Conservation (phyloP, 176 grass and related monocot species). For the Musa acuminata region DNA sequence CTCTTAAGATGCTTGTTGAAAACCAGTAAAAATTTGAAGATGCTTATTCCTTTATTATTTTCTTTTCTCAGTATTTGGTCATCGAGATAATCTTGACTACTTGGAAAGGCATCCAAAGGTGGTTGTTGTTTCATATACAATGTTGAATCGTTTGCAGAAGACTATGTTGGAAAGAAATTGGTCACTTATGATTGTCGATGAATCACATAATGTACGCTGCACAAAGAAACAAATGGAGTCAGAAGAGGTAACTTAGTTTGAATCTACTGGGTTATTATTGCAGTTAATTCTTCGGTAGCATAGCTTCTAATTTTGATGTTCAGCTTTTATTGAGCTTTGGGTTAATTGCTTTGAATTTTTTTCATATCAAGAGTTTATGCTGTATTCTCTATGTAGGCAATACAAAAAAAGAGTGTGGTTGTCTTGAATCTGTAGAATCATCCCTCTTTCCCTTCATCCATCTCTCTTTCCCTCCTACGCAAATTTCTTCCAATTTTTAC, state of each 20-base stretch:
- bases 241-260: conserved; percentile 42
- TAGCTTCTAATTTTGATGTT: not conserved
- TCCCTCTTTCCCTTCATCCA: no score
- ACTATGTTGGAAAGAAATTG: conserved; percentile 61
- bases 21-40: conserved; percentile 1
- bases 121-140: conserved; percentile 83
- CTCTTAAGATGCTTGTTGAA: not conserved
- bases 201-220: conserved; percentile 97
- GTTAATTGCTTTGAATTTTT: not conserved
- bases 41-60: conserved; percentile 26
- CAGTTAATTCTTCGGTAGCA: not conserved
- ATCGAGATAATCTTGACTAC: conserved; percentile 69
- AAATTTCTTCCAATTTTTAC: no score
- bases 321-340: not conserved
- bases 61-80: conserved; percentile 71
- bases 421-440: no score
- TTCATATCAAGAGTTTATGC: not conserved
- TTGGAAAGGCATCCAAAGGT: conserved; percentile 55
- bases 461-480: no score
- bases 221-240: conserved; percentile 53
- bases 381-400: not conserved
- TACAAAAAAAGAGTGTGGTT: not conserved
- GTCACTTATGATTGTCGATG: conserved; percentile 90
- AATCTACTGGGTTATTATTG: not conserved
- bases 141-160: conserved; percentile 61